These are phyloP conservation scores for Endoconidiophora laricicola DNA, from an alignment of 2,329 filamentous ascomycete genomes.

Conservation along the genomic window DNA sequence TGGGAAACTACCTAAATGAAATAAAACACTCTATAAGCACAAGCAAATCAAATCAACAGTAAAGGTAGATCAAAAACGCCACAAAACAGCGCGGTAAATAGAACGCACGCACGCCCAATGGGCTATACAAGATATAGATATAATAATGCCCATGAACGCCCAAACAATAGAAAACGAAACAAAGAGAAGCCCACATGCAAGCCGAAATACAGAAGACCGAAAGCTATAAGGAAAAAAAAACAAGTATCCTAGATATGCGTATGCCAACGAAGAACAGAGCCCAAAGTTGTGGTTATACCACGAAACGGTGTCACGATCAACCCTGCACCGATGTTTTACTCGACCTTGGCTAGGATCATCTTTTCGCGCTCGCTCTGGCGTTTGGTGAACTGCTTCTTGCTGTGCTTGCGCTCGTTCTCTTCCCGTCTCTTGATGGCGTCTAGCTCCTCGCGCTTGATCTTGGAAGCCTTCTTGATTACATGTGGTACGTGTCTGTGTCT, in stretches of 20 bases:
- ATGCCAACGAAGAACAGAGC: not conserved
- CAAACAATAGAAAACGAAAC: not conserved
- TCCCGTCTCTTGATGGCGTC: slow-evolving; percentile 75
- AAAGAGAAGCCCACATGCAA: not conserved
- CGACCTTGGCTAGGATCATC: slow-evolving; percentile 58
- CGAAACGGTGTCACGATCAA: not conserved
- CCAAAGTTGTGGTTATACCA: not conserved
- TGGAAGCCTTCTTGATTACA: slow-evolving; percentile 84
- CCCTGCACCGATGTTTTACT: slow-evolving; percentile 21
- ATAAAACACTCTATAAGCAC: not conserved
- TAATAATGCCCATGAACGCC: slow-evolving; percentile 6
- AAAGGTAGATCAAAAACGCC: no score
- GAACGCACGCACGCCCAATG: no score
- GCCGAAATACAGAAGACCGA: not conserved
- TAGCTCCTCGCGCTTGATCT: slow-evolving; percentile 87
- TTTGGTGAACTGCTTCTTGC: slow-evolving; percentile 62
- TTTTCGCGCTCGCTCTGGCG: slow-evolving; percentile 75
- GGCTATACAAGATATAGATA: not conserved
- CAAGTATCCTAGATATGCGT: not conserved
- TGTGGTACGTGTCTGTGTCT: slow-evolving; percentile 83
- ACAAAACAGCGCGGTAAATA: no score
- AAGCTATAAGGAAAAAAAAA: not conserved
- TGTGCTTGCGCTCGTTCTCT: slow-evolving; percentile 88
- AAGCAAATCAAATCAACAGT: not conserved
- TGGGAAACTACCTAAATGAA: not conserved